Conservation (phyloP, 352 stramenopile species). For the Globisporangium alternatum region DNA sequence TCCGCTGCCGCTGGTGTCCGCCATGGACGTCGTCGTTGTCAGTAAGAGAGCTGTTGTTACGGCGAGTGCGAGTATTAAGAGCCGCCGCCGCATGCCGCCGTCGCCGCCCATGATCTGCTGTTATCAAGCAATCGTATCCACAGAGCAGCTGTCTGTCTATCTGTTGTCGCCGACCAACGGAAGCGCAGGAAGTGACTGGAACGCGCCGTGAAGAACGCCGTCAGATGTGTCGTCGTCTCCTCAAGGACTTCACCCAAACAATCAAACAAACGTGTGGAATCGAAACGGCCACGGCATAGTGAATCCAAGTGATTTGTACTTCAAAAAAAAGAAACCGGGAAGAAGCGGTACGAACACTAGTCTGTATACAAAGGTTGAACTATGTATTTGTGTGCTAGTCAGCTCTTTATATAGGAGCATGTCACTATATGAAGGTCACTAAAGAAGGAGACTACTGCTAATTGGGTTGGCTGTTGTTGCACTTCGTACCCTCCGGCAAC, state of each 20-base stretch:
- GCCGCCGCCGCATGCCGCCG: neutral
- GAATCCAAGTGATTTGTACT: neutral
- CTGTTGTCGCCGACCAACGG: neutral
- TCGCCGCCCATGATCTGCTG: conserved; percentile 1
- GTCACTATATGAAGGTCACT: neutral
- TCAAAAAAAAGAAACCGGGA: conserved; percentile 1
- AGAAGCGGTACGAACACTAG: neutral
- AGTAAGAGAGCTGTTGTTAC: neutral
- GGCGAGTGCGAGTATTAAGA: neutral
- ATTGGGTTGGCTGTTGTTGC: neutral
- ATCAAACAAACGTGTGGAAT: neutral
- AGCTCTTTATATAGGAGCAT: neutral
- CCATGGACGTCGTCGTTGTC: neutral
- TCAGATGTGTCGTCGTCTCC: neutral
- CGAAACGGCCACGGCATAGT: neutral
- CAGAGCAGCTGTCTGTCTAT: too few relatives aligned
- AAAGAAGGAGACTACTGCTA: neutral
- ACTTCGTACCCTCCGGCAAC: neutral
- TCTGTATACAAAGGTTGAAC: neutral
- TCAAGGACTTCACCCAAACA: neutral
- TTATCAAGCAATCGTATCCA: neutral
- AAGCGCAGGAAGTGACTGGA: conserved; percentile 1
- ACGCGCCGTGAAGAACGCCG: neutral
- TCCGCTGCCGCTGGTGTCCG: neutral
- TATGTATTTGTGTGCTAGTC: neutral